Evolutionary conservation across 179 eudicot species (phyloP).

Genomic region (Monotropa hypopitys): DNA sequence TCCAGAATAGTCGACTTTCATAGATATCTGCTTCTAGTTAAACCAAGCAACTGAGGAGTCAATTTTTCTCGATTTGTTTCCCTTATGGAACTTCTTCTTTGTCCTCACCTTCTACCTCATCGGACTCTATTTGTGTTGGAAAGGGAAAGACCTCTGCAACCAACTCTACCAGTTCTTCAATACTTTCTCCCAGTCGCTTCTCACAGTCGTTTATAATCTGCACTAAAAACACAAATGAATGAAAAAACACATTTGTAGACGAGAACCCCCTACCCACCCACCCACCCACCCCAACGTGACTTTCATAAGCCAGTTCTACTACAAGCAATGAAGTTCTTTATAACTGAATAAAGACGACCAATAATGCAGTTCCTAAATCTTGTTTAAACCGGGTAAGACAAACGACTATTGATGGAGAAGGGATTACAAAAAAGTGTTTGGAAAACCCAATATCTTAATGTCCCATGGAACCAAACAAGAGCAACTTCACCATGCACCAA

Average conservation of each 20-base stretch:
- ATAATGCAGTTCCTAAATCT: background rate
- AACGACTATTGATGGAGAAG: background rate
- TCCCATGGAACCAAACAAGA: background rate
- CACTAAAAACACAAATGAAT: background rate
- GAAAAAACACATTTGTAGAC: background rate
- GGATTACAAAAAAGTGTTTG: too few species aligned
- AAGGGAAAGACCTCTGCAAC: constrained; percentile 32
- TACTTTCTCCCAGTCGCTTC: constrained; percentile 22
- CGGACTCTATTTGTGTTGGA: constrained; percentile 14
- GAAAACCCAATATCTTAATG: background rate
- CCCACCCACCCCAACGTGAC: background rate
- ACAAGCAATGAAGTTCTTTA: background rate
- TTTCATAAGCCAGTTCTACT: background rate
- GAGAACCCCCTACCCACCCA: too few species aligned
- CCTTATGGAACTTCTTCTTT: constrained; percentile 10
- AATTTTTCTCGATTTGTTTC: constrained; percentile 5
- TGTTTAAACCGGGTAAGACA: background rate
- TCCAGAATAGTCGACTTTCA: too few species aligned
- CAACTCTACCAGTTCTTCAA: constrained; percentile 25
- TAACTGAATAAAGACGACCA: background rate
- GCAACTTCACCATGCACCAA: background rate
- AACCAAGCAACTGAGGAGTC: background rate
- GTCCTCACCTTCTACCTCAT: constrained; percentile 12
- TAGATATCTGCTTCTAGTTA: background rate
- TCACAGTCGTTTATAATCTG: constrained; percentile 36